A percentile compares a stretch with the other conserved stretches of the same genome.
Conservation (phyloP, 306 rosid genomes). For the Castanopsis chinensis region DNA sequence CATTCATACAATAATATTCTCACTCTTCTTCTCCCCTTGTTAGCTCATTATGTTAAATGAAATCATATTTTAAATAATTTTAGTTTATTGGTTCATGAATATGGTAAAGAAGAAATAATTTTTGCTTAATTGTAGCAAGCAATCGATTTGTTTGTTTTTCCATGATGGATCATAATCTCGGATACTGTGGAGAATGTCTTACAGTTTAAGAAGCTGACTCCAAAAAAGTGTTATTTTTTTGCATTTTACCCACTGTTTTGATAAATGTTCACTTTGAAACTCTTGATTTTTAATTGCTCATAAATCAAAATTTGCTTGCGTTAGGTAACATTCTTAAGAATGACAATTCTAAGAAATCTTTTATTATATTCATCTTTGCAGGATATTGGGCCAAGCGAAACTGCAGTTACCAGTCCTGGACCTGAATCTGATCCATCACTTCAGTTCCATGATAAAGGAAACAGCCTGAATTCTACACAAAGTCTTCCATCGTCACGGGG, state of each 20-base stretch:
- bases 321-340: neutral
- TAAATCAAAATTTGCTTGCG: neutral
- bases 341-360: neutral
- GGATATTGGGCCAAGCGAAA: slow-evolving; percentile 62
- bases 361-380: slow-evolving; percentile 35
- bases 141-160: neutral
- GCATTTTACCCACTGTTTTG: neutral
- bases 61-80: neutral
- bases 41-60: neutral
- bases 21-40: neutral
- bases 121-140: neutral
- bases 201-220: neutral
- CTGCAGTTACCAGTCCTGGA: slow-evolving; percentile 40
- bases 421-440: slow-evolving; percentile 46
- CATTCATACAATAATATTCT: neutral
- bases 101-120: neutral
- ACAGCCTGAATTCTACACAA: slow-evolving; percentile 5
- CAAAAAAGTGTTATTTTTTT: neutral
- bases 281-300: neutral
- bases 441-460: slow-evolving; percentile 42
- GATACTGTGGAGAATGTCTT: neutral
- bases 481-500: slow-evolving; percentile 15
- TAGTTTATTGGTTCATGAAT: neutral
- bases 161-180: neutral
- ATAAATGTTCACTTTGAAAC: neutral